phyloP scores from a whole-genome alignment of 176 grass and related monocot genomes.

The Puccinellia tenuiflora region DNA sequence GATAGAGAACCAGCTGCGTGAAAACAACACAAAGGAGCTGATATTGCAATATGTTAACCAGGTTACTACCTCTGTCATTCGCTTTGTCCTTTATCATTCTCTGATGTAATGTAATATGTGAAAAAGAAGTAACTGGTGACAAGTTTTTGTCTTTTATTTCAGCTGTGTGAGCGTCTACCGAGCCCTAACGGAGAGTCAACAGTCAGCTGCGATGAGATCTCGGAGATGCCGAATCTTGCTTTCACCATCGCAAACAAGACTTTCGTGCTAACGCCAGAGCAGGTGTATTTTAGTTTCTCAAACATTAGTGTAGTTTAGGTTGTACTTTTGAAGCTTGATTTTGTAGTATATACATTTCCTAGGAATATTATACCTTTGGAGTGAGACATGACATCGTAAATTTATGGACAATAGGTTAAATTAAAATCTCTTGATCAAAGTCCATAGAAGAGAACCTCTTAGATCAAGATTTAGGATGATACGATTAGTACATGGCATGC shows the following conservation, averaged over 20 bases:
- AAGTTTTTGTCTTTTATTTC: constrained; percentile 8
- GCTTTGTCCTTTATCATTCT: background rate
- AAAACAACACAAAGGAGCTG: constrained; percentile 65
- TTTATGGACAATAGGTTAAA: background rate
- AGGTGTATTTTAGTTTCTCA: constrained; percentile 29
- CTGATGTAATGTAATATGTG: background rate
- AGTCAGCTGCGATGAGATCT: constrained; percentile 60
- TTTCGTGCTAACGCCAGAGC: constrained; percentile 70
- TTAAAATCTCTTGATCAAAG: background rate
- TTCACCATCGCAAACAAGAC: constrained; percentile 73
- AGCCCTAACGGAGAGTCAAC: constrained; percentile 83
- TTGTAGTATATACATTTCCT: background rate
- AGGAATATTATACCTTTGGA: background rate
- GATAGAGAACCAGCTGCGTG: constrained; percentile 87
- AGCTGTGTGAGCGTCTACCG: constrained; percentile 84
- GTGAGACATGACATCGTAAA: background rate
- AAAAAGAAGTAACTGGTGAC: background rate
- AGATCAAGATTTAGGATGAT: background rate
- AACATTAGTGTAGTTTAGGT: background rate
- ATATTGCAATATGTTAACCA: constrained; percentile 78
- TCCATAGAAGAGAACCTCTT: background rate
- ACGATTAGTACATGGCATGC: background rate
- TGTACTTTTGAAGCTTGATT: background rate
- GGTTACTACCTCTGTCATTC: constrained; percentile 28
- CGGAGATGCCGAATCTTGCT: constrained; percentile 77